Conservation (phyloP, 257 asterid genomes). For the Solanum appendiculatum region DNA sequence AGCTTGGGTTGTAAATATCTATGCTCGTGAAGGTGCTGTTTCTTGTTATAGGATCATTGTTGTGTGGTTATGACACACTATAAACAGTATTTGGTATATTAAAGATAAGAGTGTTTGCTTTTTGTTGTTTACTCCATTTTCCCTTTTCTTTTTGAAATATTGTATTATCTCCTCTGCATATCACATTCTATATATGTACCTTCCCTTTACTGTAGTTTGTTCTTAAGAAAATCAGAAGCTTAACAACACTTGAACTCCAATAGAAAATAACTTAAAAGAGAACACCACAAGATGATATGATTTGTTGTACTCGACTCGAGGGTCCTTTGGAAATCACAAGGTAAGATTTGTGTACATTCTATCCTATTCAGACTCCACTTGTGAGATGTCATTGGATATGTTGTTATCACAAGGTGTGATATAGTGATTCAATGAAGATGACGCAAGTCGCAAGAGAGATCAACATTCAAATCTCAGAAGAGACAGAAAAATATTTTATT, state of each 20-base stretch:
- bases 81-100: neutral
- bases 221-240: neutral
- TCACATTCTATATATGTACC: too few relatives aligned
- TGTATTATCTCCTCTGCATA: neutral
- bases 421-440: neutral
- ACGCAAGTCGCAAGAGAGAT: neutral
- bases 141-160: neutral
- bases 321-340: neutral
- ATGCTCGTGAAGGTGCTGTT: conserved; percentile 18
- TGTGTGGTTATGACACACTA: neutral
- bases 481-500: neutral
- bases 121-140: neutral
- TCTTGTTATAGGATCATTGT: conserved; percentile 14
- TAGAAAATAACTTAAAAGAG: too few relatives aligned
- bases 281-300: too few relatives aligned
- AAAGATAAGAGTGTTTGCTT: neutral
- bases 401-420: neutral
- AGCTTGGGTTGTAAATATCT: conserved; percentile 41
- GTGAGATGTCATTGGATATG: neutral
- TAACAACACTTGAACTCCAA: neutral
- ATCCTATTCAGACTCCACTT: neutral
- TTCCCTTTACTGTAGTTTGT: neutral
- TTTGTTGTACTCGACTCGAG: neutral
- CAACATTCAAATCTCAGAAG: neutral
- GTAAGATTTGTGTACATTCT: neutral